Evolutionary conservation across 1,139 yeast genomes (phyloP).

Genomic region (Yamadazyma trypodendri): DNA sequence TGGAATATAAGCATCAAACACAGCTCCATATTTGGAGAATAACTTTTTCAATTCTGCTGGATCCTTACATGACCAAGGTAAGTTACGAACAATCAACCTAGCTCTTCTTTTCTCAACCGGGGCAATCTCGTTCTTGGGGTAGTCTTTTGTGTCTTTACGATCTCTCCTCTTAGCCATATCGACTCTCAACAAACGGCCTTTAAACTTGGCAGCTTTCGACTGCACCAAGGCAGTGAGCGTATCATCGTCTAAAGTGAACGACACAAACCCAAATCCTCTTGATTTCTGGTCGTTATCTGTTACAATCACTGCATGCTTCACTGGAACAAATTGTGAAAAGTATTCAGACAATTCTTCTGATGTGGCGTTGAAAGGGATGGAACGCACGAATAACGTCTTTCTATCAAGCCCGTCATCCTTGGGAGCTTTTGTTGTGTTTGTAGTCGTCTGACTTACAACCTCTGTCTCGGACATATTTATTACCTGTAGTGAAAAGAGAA

Average conservation of each 20-base stretch:
- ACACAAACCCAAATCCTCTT: constrained; percentile 94
- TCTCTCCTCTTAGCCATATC: constrained; percentile 93
- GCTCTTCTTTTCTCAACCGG: constrained; percentile 68
- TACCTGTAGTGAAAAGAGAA: neutral
- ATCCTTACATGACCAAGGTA: constrained; percentile 93
- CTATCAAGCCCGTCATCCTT: constrained; percentile 46
- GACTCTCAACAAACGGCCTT: constrained; percentile 66
- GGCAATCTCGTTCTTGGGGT: constrained; percentile 20
- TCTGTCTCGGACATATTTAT: constrained; percentile 11
- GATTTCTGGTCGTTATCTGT: constrained; percentile 72
- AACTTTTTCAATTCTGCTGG: constrained; percentile 67
- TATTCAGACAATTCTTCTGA: constrained; percentile 77
- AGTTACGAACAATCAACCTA: constrained; percentile 80
- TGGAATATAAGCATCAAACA: constrained; percentile 87
- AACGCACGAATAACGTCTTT: constrained; percentile 78
- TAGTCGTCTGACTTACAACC: neutral
- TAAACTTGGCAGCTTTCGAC: constrained; percentile 64
- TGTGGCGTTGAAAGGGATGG: constrained; percentile 78
- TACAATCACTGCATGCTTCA: constrained; percentile 92
- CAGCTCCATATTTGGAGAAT: constrained; percentile 81
- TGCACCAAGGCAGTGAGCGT: constrained; percentile 72
- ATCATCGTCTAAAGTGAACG: constrained; percentile 84
- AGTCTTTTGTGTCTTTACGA: constrained; percentile 48
- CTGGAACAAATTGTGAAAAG: constrained; percentile 91
- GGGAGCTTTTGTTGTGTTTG: neutral